phyloP scores from a whole-genome alignment of 345 rosid genomes.

The Syzygium aqueum region DNA sequence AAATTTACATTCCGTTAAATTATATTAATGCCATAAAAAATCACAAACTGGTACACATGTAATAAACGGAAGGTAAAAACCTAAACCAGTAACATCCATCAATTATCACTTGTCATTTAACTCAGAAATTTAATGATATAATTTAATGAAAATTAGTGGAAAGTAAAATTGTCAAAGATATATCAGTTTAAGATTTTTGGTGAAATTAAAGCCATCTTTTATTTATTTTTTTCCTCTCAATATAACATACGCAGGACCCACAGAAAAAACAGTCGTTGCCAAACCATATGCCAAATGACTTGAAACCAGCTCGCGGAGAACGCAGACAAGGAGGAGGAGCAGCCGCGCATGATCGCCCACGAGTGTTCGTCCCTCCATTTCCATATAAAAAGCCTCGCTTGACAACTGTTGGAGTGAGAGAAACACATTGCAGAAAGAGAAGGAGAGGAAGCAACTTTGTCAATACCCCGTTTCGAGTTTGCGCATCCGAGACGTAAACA shows the following conservation, averaged over 20 bases:
- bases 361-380: background rate
- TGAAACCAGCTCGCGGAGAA: background rate
- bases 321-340: background rate
- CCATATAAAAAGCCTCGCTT: background rate
- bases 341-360: background rate
- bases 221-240: background rate
- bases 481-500: background rate
- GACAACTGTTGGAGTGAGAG: background rate
- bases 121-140: too few species aligned
- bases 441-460: background rate
- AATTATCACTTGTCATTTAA: too few species aligned
- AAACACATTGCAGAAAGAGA: background rate
- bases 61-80: too few species aligned
- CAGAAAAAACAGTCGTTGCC: background rate
- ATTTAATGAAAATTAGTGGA: too few species aligned
- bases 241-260: background rate
- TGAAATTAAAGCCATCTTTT: background rate
- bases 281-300: background rate
- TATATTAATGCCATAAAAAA: too few species aligned
- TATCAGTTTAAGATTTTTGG: too few species aligned
- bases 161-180: rapidly evolving
- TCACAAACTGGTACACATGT: too few species aligned
- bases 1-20: too few species aligned
- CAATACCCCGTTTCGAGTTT: background rate
- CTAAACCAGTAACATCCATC: too few species aligned